Base-by-base conservation (phyloP, 2,329 filamentous ascomycete genomes). In the Exophiala sideris region DNA sequence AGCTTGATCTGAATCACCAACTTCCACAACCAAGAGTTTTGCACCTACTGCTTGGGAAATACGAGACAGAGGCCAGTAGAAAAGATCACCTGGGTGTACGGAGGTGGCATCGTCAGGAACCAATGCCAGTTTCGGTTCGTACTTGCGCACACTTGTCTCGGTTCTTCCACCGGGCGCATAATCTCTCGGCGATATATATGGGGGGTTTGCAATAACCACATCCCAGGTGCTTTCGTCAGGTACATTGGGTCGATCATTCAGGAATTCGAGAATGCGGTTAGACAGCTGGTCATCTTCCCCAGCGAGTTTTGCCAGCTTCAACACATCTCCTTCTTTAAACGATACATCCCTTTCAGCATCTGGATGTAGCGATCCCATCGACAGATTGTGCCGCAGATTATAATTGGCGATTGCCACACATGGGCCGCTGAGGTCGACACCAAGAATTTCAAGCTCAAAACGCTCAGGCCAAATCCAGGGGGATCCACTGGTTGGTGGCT, bases 181-280 rank as follows among this genome's bases (percentile, higher is more conserved):
- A 6, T 80, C 81, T 3, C 67, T 61, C 0, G 76, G 73, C 1
- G 91, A 95, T 47, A 97, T 86, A 68, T 97, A 97, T 0, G 94
- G 94, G 12, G 94, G 94, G 65, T 99, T 99, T 1, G 88, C 88
- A 34, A 94, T 81, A 1, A 99, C 71, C 3, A 97, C 72, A 58
- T 95, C 85, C 65, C 71, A 73, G 5, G 39, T 11, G 24, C 24
- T 29, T 5, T 24, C 20, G 45, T 12, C 2, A 29, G 24, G 3
- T 29, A 8, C 24, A 29, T 36, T 38, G 21, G 24, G 12, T 35
- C 21, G 18, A 4, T 29, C 24, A 29, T 29, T 29, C 24, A 29
- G 24, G 7, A 29, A 29, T 8, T 29, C 24, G 7, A 29, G 12
- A 35, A 36, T 40, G 20, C 9, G 4, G n/a, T 35, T 16, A 24